Evolutionary conservation across 148 eudicot species (phyloP), one percentile per base, ranked within the genome.

Genomic region (Rheum nobile): DNA sequence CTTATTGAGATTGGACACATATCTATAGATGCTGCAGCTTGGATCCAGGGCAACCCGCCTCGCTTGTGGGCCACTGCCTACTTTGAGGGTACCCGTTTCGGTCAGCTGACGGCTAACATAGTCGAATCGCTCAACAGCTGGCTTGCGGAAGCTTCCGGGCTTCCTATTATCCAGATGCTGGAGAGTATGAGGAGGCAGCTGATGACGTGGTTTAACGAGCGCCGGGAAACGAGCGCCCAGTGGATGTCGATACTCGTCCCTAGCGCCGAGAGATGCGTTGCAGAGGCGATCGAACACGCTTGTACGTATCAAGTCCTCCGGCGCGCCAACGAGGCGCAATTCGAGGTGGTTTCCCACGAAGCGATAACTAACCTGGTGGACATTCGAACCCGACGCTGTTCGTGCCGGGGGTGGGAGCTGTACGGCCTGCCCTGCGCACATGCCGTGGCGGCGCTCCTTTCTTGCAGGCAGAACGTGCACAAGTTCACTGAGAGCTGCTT

Each of bases 161-260:
- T 86, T 24, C 87, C 89, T 0, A 82, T 86, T 19, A 78, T 79
- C 52, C 87, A 86, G 70, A 84, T 86, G 87, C 75, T 86, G 84
- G 89, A 86, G 72, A 75, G 67, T 32, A 80, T 86, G 39, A 54
- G 86, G 22, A 80, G 89, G 77, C 87, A 86, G 76, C 83, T 86
- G 43, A 86, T 86, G 87, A 86, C 87, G 54, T 86, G 89, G 89
- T 82, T 86, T 71, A 82, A 84, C 67, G 89, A 86, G 76, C 82
- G 89, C 6, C 87, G 87, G 59, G 89, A 86, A 71, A 61, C 75
- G 37, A 82, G 89, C 68, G 71, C 76, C 80, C 80, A 84, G 69
- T 86, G 89, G 89, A 78, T 81, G 42, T 80, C 84, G 2, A 82
- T 80, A 31, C 87, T 86, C 4, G 87, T 84, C 5, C 89, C 89